Evolutionary conservation across 257 asterid species (phyloP).

Genomic region (Craterostigma plantagineum): DNA sequence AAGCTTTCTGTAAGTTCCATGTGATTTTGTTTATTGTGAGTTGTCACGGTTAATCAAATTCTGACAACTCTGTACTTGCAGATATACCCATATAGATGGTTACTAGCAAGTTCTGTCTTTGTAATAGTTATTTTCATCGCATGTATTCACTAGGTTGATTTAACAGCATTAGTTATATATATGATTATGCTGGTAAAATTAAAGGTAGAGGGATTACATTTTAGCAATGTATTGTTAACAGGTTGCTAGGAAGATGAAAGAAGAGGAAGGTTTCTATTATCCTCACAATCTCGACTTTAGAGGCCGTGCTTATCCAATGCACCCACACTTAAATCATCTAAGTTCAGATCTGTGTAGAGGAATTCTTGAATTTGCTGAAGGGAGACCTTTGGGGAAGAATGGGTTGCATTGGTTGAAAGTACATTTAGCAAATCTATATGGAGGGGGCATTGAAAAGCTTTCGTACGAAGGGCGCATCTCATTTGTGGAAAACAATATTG

Average conservation of each 20-base stretch:
- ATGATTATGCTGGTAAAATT: background rate
- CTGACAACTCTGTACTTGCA: too few species aligned
- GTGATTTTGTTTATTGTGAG: background rate
- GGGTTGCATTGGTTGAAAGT: conserved; percentile 80
- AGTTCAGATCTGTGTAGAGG: conserved; percentile 95
- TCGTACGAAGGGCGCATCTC: conserved; percentile 69
- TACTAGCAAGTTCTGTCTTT: too few species aligned
- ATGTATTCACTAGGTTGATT: background rate
- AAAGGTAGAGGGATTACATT: too few species aligned
- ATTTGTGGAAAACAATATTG: conserved; percentile 61
- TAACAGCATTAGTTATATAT: background rate
- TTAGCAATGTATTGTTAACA: conserved; percentile 8
- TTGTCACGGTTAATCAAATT: too few species aligned
- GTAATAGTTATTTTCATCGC: too few species aligned
- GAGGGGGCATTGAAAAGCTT: conserved; percentile 79
- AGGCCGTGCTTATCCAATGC: conserved; percentile 99
- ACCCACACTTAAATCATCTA: conserved; percentile 87
- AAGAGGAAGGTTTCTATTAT: conserved; percentile 86
- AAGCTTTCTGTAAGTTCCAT: conserved; percentile 65
- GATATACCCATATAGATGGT: too few species aligned
- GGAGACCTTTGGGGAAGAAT: conserved; percentile 67
- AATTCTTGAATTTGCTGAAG: conserved; percentile 91
- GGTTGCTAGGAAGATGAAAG: conserved; percentile 95
- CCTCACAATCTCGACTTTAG: conserved; percentile 98
- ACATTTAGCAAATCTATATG: conserved; percentile 85